These are phyloP conservation scores for Lycium barbarum DNA, from an alignment of 257 asterid species.

Conservation along the genomic window DNA sequence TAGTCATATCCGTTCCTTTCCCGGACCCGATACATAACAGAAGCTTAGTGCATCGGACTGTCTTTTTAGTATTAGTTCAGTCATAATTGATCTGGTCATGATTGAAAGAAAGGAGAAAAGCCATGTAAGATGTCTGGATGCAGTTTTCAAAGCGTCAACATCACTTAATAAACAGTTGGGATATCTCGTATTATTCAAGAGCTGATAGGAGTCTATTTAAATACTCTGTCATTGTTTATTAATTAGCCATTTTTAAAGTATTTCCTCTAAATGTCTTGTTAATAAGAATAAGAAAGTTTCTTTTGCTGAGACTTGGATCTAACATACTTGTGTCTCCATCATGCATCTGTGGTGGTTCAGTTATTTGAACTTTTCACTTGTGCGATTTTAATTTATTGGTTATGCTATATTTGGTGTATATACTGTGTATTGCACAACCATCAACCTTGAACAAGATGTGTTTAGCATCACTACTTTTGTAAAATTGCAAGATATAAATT, in stretches of 20 bases:
- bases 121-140: neutral
- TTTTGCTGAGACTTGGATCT: neutral
- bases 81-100: neutral
- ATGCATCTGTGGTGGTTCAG: constrained; percentile 5
- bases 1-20: neutral
- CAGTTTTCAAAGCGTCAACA: constrained; percentile 3
- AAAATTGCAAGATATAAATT: constrained; percentile 19
- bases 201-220: neutral
- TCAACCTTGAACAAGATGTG: constrained; percentile 2
- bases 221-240: neutral
- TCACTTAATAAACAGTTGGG: constrained; percentile 8
- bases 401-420: constrained; percentile 20
- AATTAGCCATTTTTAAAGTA: neutral
- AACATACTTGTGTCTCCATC: constrained; percentile 18
- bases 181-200: constrained; percentile 2
- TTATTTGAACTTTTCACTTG: neutral
- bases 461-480: neutral
- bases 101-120: constrained; percentile 18
- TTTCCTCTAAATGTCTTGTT: neutral
- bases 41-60: no score
- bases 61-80: neutral
- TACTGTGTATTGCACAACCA: neutral
- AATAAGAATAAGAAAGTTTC: neutral
- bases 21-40: no score
- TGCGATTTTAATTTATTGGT: neutral